Base-by-base conservation (phyloP, 805 yeast genomes). In the Debaryomyces maramus region DNA sequence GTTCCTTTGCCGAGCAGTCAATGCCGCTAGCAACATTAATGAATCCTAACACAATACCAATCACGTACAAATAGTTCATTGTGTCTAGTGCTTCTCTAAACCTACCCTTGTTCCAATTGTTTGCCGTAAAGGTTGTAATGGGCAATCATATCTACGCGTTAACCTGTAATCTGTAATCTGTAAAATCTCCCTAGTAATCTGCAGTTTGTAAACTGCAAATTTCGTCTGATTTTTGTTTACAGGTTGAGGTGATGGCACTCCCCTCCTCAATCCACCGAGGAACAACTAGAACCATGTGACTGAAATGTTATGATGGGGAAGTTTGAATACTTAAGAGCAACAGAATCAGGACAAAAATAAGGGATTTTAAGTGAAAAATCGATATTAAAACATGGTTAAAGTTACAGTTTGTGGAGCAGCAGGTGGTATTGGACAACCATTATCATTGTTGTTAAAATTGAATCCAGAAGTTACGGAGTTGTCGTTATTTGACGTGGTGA, bases 401-500 rank as follows among this genome's bases (percentile, higher is more conserved):
- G 75, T 70, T 42, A 70, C 75, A 27, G 74, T 70, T 37, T 70
- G 73, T 47, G 75, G 75, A 31, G 75, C 75, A 32, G 75, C 75
- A 37, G 75, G 75, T 39, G 75, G 75, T 34, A 70, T 70, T 45
- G 75, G 75, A 38, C 75, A 70, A 51, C 75, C 75, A 15, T 62
- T 70, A 39, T 70, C 75, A 9, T 58, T 70, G 40, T 59, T 70
- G 34, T 57, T 70, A 45, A 70, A 70, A 47, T 55, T 69, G 43
- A 70, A 70, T 47, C 60, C 64, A 5, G 50, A 55, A 13, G 70
- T 70, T 23, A 53, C 65, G 15, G 68, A 65, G 41, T 60, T 70
- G 42, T 58, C 74, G 6, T 57, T 70, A 27, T 70, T 53, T 43
- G 75, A 70, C 55, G 67, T 70, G 34, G 74, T 67, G 35, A 70